Evolutionary conservation across 2,329 filamentous ascomycete species (phyloP).

Genomic region (Ceratocystiopsis brevicomis): DNA sequence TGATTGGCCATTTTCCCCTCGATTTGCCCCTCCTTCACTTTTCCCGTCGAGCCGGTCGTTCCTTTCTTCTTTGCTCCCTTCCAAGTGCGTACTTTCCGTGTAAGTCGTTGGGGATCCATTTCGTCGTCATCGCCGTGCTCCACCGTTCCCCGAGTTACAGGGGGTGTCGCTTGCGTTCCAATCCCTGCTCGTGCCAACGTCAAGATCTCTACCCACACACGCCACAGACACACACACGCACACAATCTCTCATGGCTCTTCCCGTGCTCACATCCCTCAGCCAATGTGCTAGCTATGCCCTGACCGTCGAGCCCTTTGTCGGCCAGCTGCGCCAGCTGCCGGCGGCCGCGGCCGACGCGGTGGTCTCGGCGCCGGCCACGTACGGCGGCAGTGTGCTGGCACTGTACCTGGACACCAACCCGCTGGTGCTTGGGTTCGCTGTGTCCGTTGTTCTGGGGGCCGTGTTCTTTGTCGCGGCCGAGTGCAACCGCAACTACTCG

Average conservation of each 20-base stretch:
- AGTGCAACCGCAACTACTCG: constrained; percentile 88
- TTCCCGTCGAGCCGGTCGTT: too few species aligned
- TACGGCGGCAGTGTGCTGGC: constrained; percentile 29
- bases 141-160: too few species aligned
- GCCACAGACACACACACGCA: too few species aligned
- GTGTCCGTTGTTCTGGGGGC: constrained; percentile 52
- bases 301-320: constrained; percentile 57
- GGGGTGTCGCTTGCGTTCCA: too few species aligned
- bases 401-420: constrained; percentile 73
- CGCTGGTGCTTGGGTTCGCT: constrained; percentile 55
- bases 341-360: constrained; percentile 38
- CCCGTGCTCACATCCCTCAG: constrained; percentile 49
- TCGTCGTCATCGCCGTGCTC: too few species aligned
- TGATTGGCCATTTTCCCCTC: too few species aligned
- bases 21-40: too few species aligned
- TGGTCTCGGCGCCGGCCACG: constrained; percentile 34
- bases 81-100: too few species aligned
- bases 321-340: constrained; percentile 54
- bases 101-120: too few species aligned
- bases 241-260: constrained; percentile 37
- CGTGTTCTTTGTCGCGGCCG: constrained; percentile 56
- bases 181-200: too few species aligned
- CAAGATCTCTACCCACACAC: too few species aligned
- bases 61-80: too few species aligned
- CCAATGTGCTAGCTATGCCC: constrained; percentile 59